Base-by-base conservation (phyloP, 2,329 filamentous ascomycete species). In the Diaporthe australafricana region DNA sequence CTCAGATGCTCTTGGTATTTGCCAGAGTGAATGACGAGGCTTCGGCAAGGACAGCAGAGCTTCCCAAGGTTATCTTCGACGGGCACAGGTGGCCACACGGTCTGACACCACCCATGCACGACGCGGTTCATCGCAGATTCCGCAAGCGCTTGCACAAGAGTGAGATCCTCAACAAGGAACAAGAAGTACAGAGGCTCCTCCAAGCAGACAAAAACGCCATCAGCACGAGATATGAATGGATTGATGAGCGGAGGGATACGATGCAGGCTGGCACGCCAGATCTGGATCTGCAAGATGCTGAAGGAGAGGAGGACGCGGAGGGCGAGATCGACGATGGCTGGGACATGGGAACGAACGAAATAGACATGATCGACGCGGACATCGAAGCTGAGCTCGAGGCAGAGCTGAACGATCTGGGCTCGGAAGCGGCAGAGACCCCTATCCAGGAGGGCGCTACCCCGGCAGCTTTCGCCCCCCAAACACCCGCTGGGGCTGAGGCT, bases 51-150 rank as follows among this genome's bases (percentile, higher is more conserved):
- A 86, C 85, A n/a, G 87, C 84, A 68, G 88, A 91, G n/a, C 84
- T 97, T 17, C 95, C 95, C 1, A 81, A 86, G 68, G 92, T 94
- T 77, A 87, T 97, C 65, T 89, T 94, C 76, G 85, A 82, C 80
- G 91, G 83, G 6, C 91, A 92, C 77, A 92, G 90, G 78, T 97
- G 93, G 86, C 93, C 94, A 1, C 95, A 97, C 81, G 95, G 95
- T 40, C 85, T 98, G 25, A 96, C 94, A 1, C 94, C 95, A 6
- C 95, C 95, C 1, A 94, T 97, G 91, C 93, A 94, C 79, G 94
- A 94, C 84, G 94, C 93, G 53, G 88, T 93, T 53, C 94, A 94
- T 80, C 90, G 94, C 35, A 89, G 95, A 40, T 97, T 97, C 82
- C 90, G 94, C 71, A 95, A 95, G 79, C 91, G 94, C 3, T 89